phyloP scores from a whole-genome alignment of 1,139 yeast species.

The Pichia sp. region DNA sequence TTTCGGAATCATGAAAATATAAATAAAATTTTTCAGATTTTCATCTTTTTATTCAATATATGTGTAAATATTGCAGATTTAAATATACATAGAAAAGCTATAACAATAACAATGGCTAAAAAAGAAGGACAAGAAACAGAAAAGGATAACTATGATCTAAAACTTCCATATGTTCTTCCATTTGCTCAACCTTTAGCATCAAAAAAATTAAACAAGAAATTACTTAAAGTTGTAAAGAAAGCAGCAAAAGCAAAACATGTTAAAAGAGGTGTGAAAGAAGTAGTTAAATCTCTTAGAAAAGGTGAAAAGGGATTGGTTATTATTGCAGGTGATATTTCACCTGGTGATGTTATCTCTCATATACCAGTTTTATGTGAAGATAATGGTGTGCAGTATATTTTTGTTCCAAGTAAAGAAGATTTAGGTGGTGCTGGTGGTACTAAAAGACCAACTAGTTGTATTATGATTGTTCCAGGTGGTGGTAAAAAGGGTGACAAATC shows the following conservation, averaged over 20 bases:
- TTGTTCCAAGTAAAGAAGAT: slow-evolving; percentile 96
- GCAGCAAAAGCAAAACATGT: slow-evolving; percentile 98
- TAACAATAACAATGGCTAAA: slow-evolving; percentile 42
- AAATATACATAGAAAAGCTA: too few species aligned
- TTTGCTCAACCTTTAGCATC: slow-evolving; percentile 96
- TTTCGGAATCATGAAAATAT: too few species aligned
- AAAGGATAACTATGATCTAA: slow-evolving; percentile 78
- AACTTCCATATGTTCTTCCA: slow-evolving; percentile 84
- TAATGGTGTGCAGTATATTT: slow-evolving; percentile 78
- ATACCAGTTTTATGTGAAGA: slow-evolving; percentile 98
- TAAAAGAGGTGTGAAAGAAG: slow-evolving; percentile 98
- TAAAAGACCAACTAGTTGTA: slow-evolving; percentile 97
- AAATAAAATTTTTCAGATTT: too few species aligned
- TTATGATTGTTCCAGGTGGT: slow-evolving; percentile 96
- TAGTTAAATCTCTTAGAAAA: slow-evolving; percentile 93
- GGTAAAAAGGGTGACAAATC: slow-evolving; percentile 77
- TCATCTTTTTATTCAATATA: too few species aligned
- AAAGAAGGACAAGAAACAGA: slow-evolving; percentile 39
- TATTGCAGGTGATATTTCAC: slow-evolving; percentile 97
- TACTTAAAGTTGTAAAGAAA: slow-evolving; percentile 91
- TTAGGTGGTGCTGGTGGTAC: slow-evolving; percentile 98
- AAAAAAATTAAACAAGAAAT: slow-evolving; percentile 91
- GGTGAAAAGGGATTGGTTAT: slow-evolving; percentile 96
- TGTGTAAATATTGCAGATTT: too few species aligned
- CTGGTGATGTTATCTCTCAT: slow-evolving; percentile 95